Conservation (phyloP, 2,329 filamentous ascomycete genomes). For the Torrubiellomyces zombiae region DNA sequence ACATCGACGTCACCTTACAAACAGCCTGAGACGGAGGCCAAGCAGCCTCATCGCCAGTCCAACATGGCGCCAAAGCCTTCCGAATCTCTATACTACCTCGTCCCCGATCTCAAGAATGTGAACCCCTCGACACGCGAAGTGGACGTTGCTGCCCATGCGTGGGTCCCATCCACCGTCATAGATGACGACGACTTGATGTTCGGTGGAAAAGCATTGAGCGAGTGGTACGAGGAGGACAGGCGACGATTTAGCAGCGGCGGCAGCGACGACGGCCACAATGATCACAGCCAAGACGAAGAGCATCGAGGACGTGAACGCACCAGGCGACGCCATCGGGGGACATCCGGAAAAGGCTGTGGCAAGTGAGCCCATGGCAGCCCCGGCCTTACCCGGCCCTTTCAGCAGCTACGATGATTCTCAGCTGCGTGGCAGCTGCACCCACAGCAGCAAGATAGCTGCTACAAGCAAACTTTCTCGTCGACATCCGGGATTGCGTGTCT, state of each 20-base stretch:
- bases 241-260: constrained; percentile 18
- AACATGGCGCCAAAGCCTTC: constrained; percentile 5
- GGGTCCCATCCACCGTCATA: constrained; percentile 39
- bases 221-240: constrained; percentile 39
- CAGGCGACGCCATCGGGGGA: constrained; percentile 15
- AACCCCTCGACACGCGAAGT: constrained; percentile 17
- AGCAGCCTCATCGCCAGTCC: too few relatives aligned
- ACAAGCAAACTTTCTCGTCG: too few relatives aligned
- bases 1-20: too few relatives aligned
- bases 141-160: constrained; percentile 19
- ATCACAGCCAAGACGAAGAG: constrained; percentile 14
- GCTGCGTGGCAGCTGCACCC: too few relatives aligned
- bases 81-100: constrained; percentile 13
- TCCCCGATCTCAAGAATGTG: constrained; percentile 16
- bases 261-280: constrained; percentile 17
- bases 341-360: too few relatives aligned
- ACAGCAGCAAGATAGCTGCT: too few relatives aligned
- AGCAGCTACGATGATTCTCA: too few relatives aligned
- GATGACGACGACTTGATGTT: constrained; percentile 46
- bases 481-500: too few relatives aligned
- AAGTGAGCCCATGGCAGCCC: too few relatives aligned
- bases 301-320: constrained; percentile 5
- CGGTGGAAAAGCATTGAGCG: constrained; percentile 40
- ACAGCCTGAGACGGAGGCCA: too few relatives aligned
- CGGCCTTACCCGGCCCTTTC: too few relatives aligned